Percentiles rank a stretch among this genome's conserved stretches.
Evolutionary conservation across 257 asterid species (phyloP).

Genomic region (Solanum peruvianum): DNA sequence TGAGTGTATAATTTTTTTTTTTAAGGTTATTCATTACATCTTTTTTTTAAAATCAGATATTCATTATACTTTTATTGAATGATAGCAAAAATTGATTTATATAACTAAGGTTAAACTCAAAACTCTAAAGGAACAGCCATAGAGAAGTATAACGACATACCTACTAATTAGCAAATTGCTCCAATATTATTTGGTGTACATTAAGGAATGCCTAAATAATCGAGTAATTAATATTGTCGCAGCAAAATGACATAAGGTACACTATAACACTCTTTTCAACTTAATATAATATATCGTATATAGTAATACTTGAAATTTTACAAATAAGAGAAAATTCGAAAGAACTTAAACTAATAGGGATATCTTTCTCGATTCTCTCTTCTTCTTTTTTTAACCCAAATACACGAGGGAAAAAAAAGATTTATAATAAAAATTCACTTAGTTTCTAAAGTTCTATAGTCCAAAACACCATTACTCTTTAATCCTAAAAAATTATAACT

Average conservation of each 20-base stretch:
- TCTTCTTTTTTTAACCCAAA: neutral
- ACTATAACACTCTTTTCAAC: neutral
- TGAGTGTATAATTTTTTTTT: neutral
- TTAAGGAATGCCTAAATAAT: neutral
- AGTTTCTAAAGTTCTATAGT: slow-evolving; percentile 59
- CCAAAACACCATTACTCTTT: slow-evolving; percentile 46
- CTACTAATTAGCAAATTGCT: neutral
- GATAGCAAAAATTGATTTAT: neutral
- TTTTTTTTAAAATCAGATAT: neutral
- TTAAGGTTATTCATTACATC: neutral
- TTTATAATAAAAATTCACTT: neutral
- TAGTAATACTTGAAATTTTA: slow-evolving; percentile 4
- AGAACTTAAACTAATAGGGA: slow-evolving; percentile 11
- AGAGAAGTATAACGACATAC: neutral
- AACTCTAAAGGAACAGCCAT: neutral
- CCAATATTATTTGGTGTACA: neutral
- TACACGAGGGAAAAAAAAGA: slow-evolving; percentile 1
- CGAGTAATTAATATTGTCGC: neutral
- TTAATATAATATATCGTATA: neutral
- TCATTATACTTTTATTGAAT: neutral
- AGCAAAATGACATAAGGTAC: neutral
- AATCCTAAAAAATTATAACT: slow-evolving; percentile 57
- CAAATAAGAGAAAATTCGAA: slow-evolving; percentile 17
- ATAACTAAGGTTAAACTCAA: neutral
- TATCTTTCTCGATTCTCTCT: neutral